A percentile compares a stretch with the other conserved stretches of the same genome.
Conservation (phyloP, 2,329 filamentous ascomycete genomes). For the Clarireedia paspali region DNA sequence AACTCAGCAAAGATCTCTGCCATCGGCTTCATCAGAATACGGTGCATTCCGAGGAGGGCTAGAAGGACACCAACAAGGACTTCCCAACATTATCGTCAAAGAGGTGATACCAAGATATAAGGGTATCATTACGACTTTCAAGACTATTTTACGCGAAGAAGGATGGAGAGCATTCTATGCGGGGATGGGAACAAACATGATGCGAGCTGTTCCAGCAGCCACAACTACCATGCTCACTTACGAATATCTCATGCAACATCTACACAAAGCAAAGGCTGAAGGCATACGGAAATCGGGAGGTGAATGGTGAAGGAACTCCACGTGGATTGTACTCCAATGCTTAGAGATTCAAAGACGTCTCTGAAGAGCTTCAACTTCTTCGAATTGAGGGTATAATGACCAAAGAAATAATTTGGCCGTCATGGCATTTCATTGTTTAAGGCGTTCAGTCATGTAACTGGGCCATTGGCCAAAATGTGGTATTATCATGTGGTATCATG, state of each 20-base stretch:
- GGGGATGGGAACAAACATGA: conserved; percentile 95
- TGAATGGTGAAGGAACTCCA: conserved; percentile 8
- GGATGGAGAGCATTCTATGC: conserved; percentile 97
- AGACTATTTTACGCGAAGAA: conserved; percentile 80
- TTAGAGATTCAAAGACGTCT: neutral
- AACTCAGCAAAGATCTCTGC: conserved; percentile 73
- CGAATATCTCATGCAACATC: conserved; percentile 53
- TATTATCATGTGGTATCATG: conserved; percentile 6
- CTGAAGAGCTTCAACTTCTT: neutral
- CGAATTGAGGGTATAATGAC: neutral
- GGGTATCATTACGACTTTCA: conserved; percentile 74
- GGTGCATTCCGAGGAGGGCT: conserved; percentile 34
- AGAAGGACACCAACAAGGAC: conserved; percentile 17
- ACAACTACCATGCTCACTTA: conserved; percentile 98
- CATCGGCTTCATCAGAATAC: conserved; percentile 44
- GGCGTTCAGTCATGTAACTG: conserved; percentile 15
- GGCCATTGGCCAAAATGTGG: neutral
- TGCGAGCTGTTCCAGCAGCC: conserved; percentile 87
- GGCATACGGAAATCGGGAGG: conserved; percentile 18
- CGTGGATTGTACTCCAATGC: neutral
- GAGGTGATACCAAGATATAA: conserved; percentile 48
- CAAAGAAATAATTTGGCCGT: neutral
- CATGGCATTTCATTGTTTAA: conserved; percentile 10
- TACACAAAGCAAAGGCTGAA: conserved; percentile 24
- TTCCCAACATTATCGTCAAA: conserved; percentile 24